Base-by-base conservation (phyloP, 2,329 filamentous ascomycete genomes). In the Aspergillus amoenus region DNA sequence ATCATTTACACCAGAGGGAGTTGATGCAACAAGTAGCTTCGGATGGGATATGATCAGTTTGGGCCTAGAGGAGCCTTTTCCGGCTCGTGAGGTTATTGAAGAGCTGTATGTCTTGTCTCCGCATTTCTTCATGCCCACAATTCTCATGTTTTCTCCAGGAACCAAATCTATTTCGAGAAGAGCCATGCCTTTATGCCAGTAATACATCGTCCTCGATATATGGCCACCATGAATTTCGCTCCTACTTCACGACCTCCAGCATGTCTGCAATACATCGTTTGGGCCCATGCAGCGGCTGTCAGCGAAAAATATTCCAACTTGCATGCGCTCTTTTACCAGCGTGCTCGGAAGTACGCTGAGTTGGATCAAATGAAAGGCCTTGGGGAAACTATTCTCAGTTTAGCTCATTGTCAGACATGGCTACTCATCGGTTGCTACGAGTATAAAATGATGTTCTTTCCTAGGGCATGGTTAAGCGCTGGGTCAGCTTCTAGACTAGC, bases 381-480 rank as follows among this genome's bases (percentile, higher is more conserved):
- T 64, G 94, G 94, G 52, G 93, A 97, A 73, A 83, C 87, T 63
- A 89, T 95, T 71, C 89, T 97, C 64, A 93, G 89, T 1, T 81
- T 97, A 30, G 88, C 88, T 15, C 91, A 96, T 73, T 90, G 88
- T 50, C 94, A 99, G 72, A 86, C 90, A 1, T 95, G 95, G 82
- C 80, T 87, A 24, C 78, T 97, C 18, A 81, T 95, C 47, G 85
- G 87, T 5, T 86, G 84, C 0, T 97, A 96, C 67, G 94, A 99
- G 73, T 97, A 97, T 80, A 96, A 93, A 76, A 89, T 90, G 83
- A 96, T 97, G 90, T 95, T 92, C 73, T 97, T 97, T 66, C 93
- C 94, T 1, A 82, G 94, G 63, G 94, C 94, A 1, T 97, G 94
- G 94, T 86, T 96, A 78, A 97, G 90, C 64, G 88, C 90, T 3